Percentiles rank a stretch among this genome's conserved stretches.
These are phyloP conservation scores for Microcyclosporella mali DNA, from an alignment of 2,329 filamentous ascomycete species.

Conservation along the genomic window DNA sequence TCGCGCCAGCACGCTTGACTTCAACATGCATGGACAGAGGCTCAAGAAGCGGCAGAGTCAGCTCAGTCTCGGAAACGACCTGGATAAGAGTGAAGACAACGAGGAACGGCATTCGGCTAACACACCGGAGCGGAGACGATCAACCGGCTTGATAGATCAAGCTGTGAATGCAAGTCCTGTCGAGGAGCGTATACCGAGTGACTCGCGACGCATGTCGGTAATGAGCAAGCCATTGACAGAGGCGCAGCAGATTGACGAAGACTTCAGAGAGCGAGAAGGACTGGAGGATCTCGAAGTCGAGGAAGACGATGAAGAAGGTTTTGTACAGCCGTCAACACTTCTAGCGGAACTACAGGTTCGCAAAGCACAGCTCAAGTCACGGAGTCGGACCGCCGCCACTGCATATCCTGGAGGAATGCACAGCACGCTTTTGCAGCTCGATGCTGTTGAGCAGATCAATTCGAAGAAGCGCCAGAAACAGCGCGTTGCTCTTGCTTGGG, in stretches of 20 bases:
- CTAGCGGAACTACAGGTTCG: constrained; percentile 86
- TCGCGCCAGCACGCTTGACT: constrained; percentile 27
- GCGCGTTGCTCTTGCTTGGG: constrained; percentile 85
- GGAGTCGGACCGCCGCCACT: constrained; percentile 63
- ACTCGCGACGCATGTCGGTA: constrained; percentile 12
- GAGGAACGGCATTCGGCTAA: constrained; percentile 17
- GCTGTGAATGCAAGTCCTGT: constrained; percentile 31
- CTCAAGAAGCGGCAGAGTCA: constrained; percentile 31
- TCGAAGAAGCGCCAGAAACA: constrained; percentile 66
- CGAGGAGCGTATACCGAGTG: constrained; percentile 26
- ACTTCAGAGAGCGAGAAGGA: constrained; percentile 43
- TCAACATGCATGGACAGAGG: constrained; percentile 29
- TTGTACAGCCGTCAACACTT: constrained; percentile 78
- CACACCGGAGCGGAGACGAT: constrained; percentile 4
- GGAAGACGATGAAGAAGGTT: constrained; percentile 44
- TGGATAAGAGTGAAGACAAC: constrained; percentile 13
- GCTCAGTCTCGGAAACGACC: constrained; percentile 28
- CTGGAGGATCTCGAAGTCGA: constrained; percentile 36
- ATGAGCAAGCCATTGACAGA: constrained; percentile 20
- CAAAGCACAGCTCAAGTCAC: constrained; percentile 78
- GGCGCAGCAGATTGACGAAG: constrained; percentile 37
- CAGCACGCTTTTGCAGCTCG: constrained; percentile 81
- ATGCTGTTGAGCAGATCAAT: constrained; percentile 82
- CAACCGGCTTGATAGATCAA: constrained; percentile 19
- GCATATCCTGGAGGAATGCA: constrained; percentile 72